Percentiles rank a stretch among this genome's conserved stretches.
Evolutionary conservation across 352 stramenopile genomes (phyloP).

Genomic region (Globisporangium mamillatum): DNA sequence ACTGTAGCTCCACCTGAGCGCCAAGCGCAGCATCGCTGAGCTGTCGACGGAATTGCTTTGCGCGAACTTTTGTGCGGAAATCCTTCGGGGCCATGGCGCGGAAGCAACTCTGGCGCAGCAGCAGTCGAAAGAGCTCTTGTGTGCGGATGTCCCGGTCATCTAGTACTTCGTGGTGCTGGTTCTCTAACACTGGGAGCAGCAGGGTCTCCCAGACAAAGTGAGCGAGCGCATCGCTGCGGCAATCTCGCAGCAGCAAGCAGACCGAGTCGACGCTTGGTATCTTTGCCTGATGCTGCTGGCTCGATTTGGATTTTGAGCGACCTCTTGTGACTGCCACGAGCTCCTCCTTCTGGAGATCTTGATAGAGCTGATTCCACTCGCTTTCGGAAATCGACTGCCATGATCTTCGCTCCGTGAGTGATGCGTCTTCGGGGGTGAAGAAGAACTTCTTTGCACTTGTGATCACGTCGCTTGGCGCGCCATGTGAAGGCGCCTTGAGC

Average conservation of each 20-base stretch:
- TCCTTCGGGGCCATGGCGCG: constrained; percentile 42
- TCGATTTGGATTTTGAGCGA: neutral
- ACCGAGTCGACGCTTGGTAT: constrained; percentile 22
- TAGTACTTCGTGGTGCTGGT: neutral
- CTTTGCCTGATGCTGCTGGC: neutral
- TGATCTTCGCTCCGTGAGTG: constrained; percentile 16
- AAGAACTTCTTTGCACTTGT: constrained; percentile 31
- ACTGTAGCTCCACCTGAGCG: constrained; percentile 33
- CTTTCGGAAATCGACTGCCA: constrained; percentile 37
- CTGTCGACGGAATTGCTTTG: constrained; percentile 42
- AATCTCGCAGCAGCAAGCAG: constrained; percentile 37
- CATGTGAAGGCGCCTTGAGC: neutral
- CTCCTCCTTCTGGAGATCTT: constrained; percentile 15
- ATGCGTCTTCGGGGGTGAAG: constrained; percentile 23
- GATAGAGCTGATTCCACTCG: constrained; percentile 42
- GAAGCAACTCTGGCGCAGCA: constrained; percentile 33
- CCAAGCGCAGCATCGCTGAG: constrained; percentile 26
- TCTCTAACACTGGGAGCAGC: constrained; percentile 30
- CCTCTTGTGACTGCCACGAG: neutral
- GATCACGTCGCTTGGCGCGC: neutral
- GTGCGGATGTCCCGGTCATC: constrained; percentile 4
- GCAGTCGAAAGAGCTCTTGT: constrained; percentile 21
- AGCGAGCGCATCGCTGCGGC: constrained; percentile 36
- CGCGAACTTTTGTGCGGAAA: constrained; percentile 52
- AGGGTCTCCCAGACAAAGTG: constrained; percentile 56